These are phyloP conservation scores for Trichomonas vaginalis DNA, from an alignment of 208 protist genomes.

Conservation along the genomic window DNA sequence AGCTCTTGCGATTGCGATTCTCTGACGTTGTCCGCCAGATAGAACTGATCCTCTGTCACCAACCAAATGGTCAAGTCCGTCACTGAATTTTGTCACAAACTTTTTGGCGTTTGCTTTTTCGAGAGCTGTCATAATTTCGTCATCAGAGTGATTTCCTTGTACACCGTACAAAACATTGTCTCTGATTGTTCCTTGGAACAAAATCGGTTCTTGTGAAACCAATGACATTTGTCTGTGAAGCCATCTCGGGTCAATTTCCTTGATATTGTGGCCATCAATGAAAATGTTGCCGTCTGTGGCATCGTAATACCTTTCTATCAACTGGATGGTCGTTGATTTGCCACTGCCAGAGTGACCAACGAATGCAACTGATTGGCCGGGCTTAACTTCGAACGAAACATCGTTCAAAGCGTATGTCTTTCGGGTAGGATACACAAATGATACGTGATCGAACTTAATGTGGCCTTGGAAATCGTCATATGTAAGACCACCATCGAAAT, in stretches of 20 bases:
- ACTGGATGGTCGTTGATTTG: constrained; percentile 33
- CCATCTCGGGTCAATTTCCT: constrained; percentile 50
- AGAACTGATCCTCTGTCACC: neutral
- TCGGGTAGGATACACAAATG: neutral
- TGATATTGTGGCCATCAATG: constrained; percentile 69
- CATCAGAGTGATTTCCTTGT: neutral
- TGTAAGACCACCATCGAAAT: neutral
- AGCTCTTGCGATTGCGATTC: neutral
- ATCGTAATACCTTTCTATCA: constrained; percentile 81
- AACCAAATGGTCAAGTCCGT: neutral
- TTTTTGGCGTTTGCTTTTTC: neutral
- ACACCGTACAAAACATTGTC: constrained; percentile 44
- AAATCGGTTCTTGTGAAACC: constrained; percentile 78
- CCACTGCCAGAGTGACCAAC: constrained; percentile 25
- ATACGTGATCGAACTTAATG: neutral
- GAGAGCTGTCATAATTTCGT: neutral
- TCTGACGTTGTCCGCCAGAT: neutral
- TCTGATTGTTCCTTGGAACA: constrained; percentile 53
- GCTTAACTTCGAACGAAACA: constrained; percentile 21
- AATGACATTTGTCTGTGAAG: constrained; percentile 66
- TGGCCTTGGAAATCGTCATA: neutral
- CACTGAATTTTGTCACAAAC: neutral
- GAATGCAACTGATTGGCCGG: constrained; percentile 24
- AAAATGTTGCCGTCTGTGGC: constrained; percentile 58
- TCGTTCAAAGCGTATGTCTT: neutral